Evolutionary conservation across 768 basidiomycete genomes (phyloP).

Genomic region (Ramaria sp.): DNA sequence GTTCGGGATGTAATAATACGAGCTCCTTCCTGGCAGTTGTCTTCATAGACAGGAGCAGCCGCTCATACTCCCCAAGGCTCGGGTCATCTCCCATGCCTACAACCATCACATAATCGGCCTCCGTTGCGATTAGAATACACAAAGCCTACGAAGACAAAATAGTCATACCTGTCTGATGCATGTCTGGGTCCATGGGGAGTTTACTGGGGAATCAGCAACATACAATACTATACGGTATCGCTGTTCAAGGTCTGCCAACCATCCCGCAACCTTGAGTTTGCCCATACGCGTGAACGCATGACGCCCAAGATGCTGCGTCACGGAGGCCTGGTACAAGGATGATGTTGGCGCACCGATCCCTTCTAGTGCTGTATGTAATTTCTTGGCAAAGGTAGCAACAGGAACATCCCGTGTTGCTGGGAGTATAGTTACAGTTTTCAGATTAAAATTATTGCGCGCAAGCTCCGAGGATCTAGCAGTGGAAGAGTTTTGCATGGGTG

Average conservation of each 20-base stretch:
- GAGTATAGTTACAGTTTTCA: conserved; percentile 90
- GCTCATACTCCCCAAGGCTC: conserved; percentile 86
- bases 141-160: not conserved
- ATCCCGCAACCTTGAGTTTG: conserved; percentile 87
- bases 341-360: conserved; percentile 89
- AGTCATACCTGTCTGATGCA: conserved; percentile 83
- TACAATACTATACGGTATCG: conserved; percentile 89
- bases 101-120: conserved; percentile 91
- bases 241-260: conserved; percentile 95
- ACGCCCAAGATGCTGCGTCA: conserved; percentile 83
- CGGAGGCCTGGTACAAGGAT: conserved; percentile 88
- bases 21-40: conserved; percentile 98
- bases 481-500: conserved; percentile 33
- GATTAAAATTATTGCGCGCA: conserved; percentile 71
- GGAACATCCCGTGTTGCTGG: conserved; percentile 84
- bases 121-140: conserved; percentile 6
- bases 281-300: conserved; percentile 97
- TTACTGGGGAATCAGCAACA: conserved; percentile 91
- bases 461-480: conserved; percentile 46
- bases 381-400: conserved; percentile 80
- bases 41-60: conserved; percentile 87
- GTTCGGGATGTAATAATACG: conserved; percentile 85
- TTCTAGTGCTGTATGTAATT: conserved; percentile 80
- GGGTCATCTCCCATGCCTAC: conserved; percentile 93
- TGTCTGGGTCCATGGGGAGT: conserved; percentile 95